Conservation (phyloP, 192 early-diverging fungal genomes). For the Anaeromyces robustus region DNA sequence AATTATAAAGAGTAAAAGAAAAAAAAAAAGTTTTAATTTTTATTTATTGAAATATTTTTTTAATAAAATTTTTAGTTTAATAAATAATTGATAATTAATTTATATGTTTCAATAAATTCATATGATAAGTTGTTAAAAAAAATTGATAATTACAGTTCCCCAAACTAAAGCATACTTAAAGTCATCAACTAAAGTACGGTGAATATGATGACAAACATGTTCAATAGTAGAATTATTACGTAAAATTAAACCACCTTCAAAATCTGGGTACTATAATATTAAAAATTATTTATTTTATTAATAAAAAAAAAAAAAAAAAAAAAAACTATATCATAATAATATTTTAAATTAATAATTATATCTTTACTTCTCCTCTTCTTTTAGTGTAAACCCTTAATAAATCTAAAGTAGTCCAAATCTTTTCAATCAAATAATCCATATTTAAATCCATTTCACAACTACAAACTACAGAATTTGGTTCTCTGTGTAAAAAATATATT, state of each 20-base stretch:
- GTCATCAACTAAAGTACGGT: conserved; percentile 66
- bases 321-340: no score
- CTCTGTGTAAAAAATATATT: not conserved
- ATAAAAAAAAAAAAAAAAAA: no score
- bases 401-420: conserved; percentile 77
- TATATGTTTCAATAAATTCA: no score
- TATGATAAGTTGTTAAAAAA: not conserved
- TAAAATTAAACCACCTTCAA: conserved; percentile 80
- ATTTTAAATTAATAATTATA: not conserved
- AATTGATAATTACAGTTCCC: conserved; percentile 16
- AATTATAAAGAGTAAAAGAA: not conserved
- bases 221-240: conserved; percentile 63
- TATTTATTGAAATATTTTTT: no score
- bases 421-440: conserved; percentile 74
- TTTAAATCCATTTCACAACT: conserved; percentile 85
- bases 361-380: conserved; percentile 57
- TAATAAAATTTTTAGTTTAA: no score
- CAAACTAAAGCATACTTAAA: conserved; percentile 96
- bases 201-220: conserved; percentile 75
- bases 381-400: conserved; percentile 94
- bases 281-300: no score
- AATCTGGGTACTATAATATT: conserved; percentile 60
- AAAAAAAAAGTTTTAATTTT: conserved; percentile 3
- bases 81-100: no score
- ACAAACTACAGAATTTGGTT: conserved; percentile 77